Conservation (phyloP, 768 basidiomycete species). For the Rhodotorula babjevae region DNA sequence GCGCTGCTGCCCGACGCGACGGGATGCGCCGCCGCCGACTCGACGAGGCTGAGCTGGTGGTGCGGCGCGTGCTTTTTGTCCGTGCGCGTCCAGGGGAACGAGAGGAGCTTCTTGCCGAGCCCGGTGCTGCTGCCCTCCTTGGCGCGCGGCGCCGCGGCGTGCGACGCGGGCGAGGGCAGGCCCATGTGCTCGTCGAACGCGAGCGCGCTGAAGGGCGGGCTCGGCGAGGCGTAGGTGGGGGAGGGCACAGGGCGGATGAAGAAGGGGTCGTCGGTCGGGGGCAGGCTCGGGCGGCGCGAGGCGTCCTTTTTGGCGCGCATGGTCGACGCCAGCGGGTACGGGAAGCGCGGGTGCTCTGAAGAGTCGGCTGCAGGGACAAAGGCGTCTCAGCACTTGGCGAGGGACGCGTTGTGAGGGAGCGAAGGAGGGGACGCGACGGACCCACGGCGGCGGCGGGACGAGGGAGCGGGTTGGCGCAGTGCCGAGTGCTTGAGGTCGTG, state of each 20-base stretch:
- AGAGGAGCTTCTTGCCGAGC: slow-evolving; percentile 28
- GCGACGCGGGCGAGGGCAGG: not conserved
- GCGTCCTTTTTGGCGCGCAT: slow-evolving; percentile 23
- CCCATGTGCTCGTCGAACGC: slow-evolving; percentile 27
- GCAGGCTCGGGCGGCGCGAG: not conserved
- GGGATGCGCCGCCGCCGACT: not conserved
- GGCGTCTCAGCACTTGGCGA: too few relatives aligned
- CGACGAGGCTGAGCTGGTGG: not conserved
- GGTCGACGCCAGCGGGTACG: not conserved
- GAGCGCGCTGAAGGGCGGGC: not conserved
- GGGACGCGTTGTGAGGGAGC: not conserved
- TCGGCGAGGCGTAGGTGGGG: not conserved
- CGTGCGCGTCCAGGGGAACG: slow-evolving; percentile 18
- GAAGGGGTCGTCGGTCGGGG: slow-evolving; percentile 1
- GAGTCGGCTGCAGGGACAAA: not conserved
- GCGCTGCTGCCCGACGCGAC: not conserved
- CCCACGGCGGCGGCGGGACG: not conserved
- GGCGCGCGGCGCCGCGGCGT: too few relatives aligned
- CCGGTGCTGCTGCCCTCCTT: slow-evolving; percentile 9
- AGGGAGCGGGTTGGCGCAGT: too few relatives aligned
- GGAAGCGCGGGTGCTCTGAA: not conserved
- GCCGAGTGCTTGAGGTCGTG: too few relatives aligned
- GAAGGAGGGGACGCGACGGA: not conserved
- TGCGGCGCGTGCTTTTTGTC: slow-evolving; percentile 23
- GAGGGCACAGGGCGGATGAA: not conserved